Percentiles rank a stretch among this genome's conserved stretches.
phyloP scores from a whole-genome alignment of 345 rosid species.

The Kernera saxatilis region DNA sequence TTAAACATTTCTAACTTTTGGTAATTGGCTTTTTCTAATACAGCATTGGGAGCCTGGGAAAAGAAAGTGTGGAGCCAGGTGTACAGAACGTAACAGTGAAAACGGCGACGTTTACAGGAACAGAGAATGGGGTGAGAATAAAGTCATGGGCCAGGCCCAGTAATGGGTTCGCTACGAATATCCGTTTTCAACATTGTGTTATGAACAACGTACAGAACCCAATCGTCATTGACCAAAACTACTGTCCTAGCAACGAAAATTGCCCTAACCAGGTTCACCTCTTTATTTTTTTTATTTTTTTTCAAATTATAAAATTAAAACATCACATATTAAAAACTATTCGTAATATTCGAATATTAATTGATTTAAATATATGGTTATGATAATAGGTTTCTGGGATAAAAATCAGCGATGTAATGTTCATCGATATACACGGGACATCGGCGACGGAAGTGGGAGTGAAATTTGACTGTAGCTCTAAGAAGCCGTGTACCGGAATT shows the following conservation, averaged over 20 bases:
- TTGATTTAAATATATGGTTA: too few relatives aligned
- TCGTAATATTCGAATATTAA: not conserved
- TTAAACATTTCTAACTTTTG: not conserved
- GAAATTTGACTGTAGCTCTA: conserved; percentile 52
- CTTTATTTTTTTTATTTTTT: not conserved
- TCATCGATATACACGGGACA: conserved; percentile 51
- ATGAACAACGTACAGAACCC: conserved; percentile 50
- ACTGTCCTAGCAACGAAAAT: conserved; percentile 39
- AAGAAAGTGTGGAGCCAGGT: conserved; percentile 34
- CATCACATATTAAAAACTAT: not conserved
- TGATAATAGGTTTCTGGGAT: conserved; percentile 47
- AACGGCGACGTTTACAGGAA: conserved; percentile 29
- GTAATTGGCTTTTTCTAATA: not conserved
- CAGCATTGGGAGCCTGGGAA: conserved; percentile 52
- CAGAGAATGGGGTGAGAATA: conserved; percentile 53
- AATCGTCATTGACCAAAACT: conserved; percentile 54
- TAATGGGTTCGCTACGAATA: conserved; percentile 39
- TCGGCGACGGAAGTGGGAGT: conserved; percentile 56
- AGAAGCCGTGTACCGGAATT: conserved; percentile 48
- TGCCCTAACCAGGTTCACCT: conserved; percentile 37
- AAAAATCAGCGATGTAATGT: conserved; percentile 47
- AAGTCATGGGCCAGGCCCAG: conserved; percentile 64
- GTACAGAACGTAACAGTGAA: conserved; percentile 48
- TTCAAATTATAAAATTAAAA: too few relatives aligned
- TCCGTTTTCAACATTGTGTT: conserved; percentile 33